Conservation (phyloP, 805 yeast species). For the Candida hispaniensis region DNA sequence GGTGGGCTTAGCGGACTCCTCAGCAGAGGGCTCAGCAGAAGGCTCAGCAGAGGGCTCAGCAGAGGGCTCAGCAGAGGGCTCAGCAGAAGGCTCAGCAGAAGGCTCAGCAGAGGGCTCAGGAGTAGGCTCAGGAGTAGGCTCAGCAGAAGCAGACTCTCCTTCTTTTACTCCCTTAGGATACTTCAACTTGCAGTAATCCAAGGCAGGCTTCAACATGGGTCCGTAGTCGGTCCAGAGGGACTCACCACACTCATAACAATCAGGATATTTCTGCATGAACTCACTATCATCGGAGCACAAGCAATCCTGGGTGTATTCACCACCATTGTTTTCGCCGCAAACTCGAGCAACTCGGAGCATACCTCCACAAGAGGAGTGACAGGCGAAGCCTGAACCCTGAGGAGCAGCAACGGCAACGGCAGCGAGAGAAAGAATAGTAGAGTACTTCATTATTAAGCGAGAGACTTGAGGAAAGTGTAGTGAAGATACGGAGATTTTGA, state of each 20-base stretch:
- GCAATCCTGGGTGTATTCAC: conserved; percentile 8
- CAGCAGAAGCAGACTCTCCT: conserved; percentile 1
- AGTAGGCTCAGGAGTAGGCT: not conserved
- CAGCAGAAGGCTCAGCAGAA: conserved; percentile 2
- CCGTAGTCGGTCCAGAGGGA: conserved; percentile 16
- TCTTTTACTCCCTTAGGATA: conserved; percentile 6
- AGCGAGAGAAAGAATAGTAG: conserved; percentile 43
- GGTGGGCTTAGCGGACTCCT: not conserved
- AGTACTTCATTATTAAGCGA: conserved; percentile 13
- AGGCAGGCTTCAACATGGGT: conserved; percentile 11
- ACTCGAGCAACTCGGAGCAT: conserved; percentile 12
- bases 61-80: conserved; percentile 2
- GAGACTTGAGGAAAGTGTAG: conserved; percentile 8
- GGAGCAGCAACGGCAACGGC: conserved; percentile 44
- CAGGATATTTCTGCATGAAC: conserved; percentile 1
- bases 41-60: conserved; percentile 5
- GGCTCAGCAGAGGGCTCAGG: conserved; percentile 1
- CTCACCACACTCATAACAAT: conserved; percentile 6
- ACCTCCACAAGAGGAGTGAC: conserved; percentile 15
- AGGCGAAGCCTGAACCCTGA: conserved; percentile 8
- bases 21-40: conserved; percentile 7
- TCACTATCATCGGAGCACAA: conserved; percentile 3
- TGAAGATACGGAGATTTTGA: conserved; percentile 1
- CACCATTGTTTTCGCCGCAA: conserved; percentile 6
- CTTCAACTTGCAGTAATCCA: conserved; percentile 7